A percentile compares a stretch with the other conserved stretches of the same genome.
Conservation (phyloP, 371 early-diverging fungal species). For the Chytridiales sp. region DNA sequence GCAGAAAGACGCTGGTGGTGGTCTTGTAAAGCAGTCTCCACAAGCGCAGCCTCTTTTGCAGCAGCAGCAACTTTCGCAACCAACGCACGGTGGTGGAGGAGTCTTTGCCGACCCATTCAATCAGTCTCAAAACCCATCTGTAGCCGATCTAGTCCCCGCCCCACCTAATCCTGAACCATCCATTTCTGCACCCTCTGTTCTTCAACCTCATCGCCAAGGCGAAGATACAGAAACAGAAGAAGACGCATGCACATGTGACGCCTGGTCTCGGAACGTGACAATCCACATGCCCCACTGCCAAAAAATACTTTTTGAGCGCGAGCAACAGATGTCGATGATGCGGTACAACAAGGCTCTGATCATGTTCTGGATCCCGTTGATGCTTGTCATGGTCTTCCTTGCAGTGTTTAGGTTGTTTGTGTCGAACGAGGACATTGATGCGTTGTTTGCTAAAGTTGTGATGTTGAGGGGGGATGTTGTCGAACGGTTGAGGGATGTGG, state of each 20-base stretch:
- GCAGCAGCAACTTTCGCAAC: no score
- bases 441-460: slow-evolving; percentile 19
- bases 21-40: background rate
- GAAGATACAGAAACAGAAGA: background rate
- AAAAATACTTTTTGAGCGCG: background rate
- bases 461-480: slow-evolving; percentile 22
- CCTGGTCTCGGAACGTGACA: slow-evolving; percentile 18
- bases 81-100: no score
- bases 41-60: background rate
- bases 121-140: no score
- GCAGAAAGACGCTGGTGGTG: background rate
- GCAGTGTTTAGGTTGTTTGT: slow-evolving; percentile 18
- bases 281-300: slow-evolving; percentile 14
- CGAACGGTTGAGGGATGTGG: slow-evolving; percentile 14
- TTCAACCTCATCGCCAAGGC: background rate
- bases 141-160: no score
- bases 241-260: slow-evolving; percentile 5
- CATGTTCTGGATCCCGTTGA: slow-evolving; percentile 29
- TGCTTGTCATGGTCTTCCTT: slow-evolving; percentile 11
- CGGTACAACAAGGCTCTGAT: slow-evolving; percentile 15
- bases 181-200: background rate
- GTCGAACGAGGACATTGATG: slow-evolving; percentile 26
- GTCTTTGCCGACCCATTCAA: no score
- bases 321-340: slow-evolving; percentile 11
- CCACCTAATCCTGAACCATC: background rate